Evolutionary conservation across 2,329 filamentous ascomycete species (phyloP).

Genomic region (Diaporthe ilicicola): DNA sequence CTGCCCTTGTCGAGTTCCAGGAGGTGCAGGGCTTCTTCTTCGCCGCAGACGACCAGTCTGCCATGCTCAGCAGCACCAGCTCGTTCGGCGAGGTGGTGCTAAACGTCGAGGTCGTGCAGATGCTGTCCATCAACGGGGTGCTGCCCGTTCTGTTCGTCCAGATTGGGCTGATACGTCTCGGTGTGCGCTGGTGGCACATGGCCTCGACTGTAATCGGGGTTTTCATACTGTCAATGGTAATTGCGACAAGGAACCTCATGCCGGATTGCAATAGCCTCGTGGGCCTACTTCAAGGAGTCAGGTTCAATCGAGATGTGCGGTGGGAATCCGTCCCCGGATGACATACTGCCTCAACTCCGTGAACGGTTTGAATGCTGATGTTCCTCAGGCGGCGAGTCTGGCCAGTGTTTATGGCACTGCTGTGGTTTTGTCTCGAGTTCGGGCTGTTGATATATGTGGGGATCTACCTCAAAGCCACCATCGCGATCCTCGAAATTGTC

Average conservation of each 20-base stretch:
- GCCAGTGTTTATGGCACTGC: constrained; percentile 3
- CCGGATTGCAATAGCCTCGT: constrained; percentile 32
- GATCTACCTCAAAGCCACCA: constrained; percentile 32
- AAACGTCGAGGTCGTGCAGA: constrained; percentile 34
- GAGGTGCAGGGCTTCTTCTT: constrained; percentile 39
- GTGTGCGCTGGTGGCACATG: constrained; percentile 40
- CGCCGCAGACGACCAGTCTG: constrained; percentile 27
- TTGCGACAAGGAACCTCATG: constrained; percentile 32
- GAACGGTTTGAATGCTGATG: constrained; percentile 6
- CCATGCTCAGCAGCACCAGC: constrained; percentile 28
- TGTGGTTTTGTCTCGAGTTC: constrained; percentile 31
- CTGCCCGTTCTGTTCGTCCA: constrained; percentile 37
- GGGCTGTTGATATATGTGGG: constrained; percentile 30
- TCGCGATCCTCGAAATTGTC: constrained; percentile 29
- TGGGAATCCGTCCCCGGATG: constrained; percentile 34
- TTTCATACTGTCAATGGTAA: constrained; percentile 32
- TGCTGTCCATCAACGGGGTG: constrained; percentile 32
- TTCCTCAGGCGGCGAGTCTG: constrained; percentile 24
- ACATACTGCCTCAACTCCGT: constrained; percentile 29
- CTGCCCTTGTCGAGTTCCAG: constrained; percentile 38
- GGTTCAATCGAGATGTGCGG: constrained; percentile 34
- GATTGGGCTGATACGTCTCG: constrained; percentile 35
- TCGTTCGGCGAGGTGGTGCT: constrained; percentile 35
- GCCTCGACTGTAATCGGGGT: constrained; percentile 32
- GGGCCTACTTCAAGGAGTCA: constrained; percentile 32